A percentile compares a stretch with the other conserved stretches of the same genome.
Evolutionary conservation across 1,139 yeast species (phyloP).

Genomic region (Sugiyamaella paludigena): DNA sequence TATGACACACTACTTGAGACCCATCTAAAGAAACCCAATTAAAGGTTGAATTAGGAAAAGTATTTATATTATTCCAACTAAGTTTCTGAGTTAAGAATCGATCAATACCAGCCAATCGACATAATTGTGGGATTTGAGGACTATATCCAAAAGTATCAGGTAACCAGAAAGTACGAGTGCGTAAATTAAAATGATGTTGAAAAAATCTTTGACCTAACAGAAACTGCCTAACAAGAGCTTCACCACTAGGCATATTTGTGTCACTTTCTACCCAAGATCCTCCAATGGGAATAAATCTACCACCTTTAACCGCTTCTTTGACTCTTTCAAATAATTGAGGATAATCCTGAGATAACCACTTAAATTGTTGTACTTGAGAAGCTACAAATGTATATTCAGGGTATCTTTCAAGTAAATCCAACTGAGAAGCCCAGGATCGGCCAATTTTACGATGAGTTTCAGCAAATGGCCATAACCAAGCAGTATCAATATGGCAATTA

Average conservation of each 20-base stretch:
- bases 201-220: slow-evolving; percentile 86
- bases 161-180: slow-evolving; percentile 80
- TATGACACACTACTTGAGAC: slow-evolving; percentile 87
- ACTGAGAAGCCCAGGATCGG: slow-evolving; percentile 93
- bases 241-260: slow-evolving; percentile 91
- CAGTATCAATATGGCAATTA: slow-evolving; percentile 95
- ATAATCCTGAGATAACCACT: slow-evolving; percentile 84
- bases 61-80: slow-evolving; percentile 93
- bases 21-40: slow-evolving; percentile 96
- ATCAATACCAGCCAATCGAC: slow-evolving; percentile 78
- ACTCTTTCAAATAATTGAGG: slow-evolving; percentile 70
- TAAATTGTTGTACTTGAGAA: slow-evolving; percentile 92
- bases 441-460: slow-evolving; percentile 90
- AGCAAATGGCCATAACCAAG: slow-evolving; percentile 98
- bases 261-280: slow-evolving; percentile 99
- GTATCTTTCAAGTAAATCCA: slow-evolving; percentile 76
- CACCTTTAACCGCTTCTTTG: slow-evolving; percentile 58
- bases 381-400: slow-evolving; percentile 95
- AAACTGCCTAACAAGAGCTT: slow-evolving; percentile 83
- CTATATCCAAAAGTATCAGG: slow-evolving; percentile 98
- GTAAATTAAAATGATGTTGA: slow-evolving; percentile 69
- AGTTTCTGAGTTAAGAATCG: slow-evolving; percentile 89
- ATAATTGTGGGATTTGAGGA: slow-evolving; percentile 90
- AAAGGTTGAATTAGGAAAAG: slow-evolving; percentile 84
- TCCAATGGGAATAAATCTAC: slow-evolving; percentile 85